Evolutionary conservation across 257 asterid genomes (phyloP).

Genomic region (Rauvolfia tetraphylla): DNA sequence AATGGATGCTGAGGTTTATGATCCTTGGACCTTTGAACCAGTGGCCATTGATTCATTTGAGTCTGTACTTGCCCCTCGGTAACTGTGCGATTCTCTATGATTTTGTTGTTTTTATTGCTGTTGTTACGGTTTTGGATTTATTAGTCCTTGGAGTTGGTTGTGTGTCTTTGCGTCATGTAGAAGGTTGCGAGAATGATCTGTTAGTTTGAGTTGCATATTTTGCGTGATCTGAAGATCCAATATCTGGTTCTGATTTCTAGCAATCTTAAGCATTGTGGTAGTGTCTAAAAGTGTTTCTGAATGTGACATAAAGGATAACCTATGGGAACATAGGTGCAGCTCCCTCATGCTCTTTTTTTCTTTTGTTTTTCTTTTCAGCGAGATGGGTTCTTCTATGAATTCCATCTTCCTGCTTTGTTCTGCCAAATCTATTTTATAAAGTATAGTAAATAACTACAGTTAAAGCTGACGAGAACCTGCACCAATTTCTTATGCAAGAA

Average conservation of each 20-base stretch:
- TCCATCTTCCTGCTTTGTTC: neutral
- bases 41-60: neutral
- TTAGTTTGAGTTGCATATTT: neutral
- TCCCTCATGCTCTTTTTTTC: neutral
- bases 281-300: neutral
- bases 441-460: neutral
- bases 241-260: neutral
- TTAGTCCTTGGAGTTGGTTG: neutral
- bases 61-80: constrained; percentile 8
- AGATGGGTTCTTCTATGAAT: neutral
- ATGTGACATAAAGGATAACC: neutral
- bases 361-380: neutral
- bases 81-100: neutral
- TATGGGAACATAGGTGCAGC: neutral
- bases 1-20: neutral
- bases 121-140: neutral
- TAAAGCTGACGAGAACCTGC: neutral
- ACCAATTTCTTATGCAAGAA: neutral
- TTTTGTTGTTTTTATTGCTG: neutral
- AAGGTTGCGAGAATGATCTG: neutral
- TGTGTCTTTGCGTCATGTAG: neutral
- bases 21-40: neutral
- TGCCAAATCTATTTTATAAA: neutral
- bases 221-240: neutral
- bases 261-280: neutral